Evolutionary conservation across 2,329 filamentous ascomycete genomes (phyloP), one percentile per base, ranked within the genome.

Genomic region (Raffaelea arxii): DNA sequence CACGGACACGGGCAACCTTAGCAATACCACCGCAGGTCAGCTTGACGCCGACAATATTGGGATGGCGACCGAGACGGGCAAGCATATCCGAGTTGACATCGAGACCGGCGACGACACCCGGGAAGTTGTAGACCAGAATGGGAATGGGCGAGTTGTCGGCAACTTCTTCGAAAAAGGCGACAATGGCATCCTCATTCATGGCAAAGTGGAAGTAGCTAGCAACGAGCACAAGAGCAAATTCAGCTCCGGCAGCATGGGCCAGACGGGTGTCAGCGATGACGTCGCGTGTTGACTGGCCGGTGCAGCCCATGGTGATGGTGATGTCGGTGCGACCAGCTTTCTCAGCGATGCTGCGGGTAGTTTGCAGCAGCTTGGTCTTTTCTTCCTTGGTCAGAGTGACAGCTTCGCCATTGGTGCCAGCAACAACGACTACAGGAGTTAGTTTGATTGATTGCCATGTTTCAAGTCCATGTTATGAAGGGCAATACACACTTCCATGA

Each of bases 351-450:
- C 75, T 69, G 41, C 82, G 79, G 2, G 82, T 82, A 25, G 74
- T 71, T 48, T 63, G 63, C 4, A 82, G 80, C 50, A 87, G 72
- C 41, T 72, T 65, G 43, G 72, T 70, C 56, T 83, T 78, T 61
- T 87, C 84, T 14, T 74, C 70, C 48, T 74, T 70, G 38, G 76
- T 77, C 4, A 87, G 69, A 50, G 85, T 82, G 3, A 85, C 81
- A 9, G 83, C 80, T 64, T 88, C 83, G 54, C 84, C 83, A 55
- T 86, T 87, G 53, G 80, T 84, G 43, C 83, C 84, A 58, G 84
- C 81, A 37, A 80, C 78, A 40, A 84, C 79, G 49, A 87, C 64
- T 59, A 19, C 43, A 25, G n/a, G 22, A 16, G 19, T 35, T 16
- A 36, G 25, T 49, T 10, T 9, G 7, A 7, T 9, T 39, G 9